Evolutionary conservation across 148 eudicot genomes (phyloP), one percentile per base, ranked within the genome.

Genomic region (Chenopodium formosanum): DNA sequence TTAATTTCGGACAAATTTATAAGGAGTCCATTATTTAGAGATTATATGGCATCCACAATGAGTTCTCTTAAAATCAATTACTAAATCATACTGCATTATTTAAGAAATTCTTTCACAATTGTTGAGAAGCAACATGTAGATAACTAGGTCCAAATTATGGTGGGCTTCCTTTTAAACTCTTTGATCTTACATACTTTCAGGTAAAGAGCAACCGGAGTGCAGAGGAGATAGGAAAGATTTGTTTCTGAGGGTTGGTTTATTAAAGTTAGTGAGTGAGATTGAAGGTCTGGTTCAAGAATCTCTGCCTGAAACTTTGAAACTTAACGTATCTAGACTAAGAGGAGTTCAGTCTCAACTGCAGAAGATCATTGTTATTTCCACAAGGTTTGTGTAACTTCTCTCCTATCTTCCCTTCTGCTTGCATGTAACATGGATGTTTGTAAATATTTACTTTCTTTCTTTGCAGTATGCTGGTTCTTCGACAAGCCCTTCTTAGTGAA

Each of bases 391-490:
- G 76, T 48, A 63, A 66, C 20, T 62, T 74, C n/a, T 74, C 63
- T 25, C 12, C 34, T 10, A n/a, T 44, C 22, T 6, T n/a, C 19
- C 64, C 12, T 27, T 40, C 20, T 31, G 20, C 9, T 46, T 56
- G 62, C 78, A 47, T 66, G 56, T 48, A 2, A 50, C 4, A 12
- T 10, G 16, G 58, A 47, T 8, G 22, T 9, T 47, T 6, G 9
- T 29, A 1, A 17, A 62, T 13, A 72, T 23, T 48, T 34, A 47
- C 53, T 20, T 53, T 66, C 29, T 83, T 44, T 76, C 14, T 52
- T 75, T 85, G 62, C 89, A 90, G 93, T 80, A 86, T 89, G 82
- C 73, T 90, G 79, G 87, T 90, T 76, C 89, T 90, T 78, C 85
- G 91, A 69, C 91, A 89, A 83, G 84, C 90, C 34, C 85, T 90